These are phyloP conservation scores for Moniliophthora roreri DNA, from an alignment of 1,284 basidiomycete species.

Conservation along the genomic window DNA sequence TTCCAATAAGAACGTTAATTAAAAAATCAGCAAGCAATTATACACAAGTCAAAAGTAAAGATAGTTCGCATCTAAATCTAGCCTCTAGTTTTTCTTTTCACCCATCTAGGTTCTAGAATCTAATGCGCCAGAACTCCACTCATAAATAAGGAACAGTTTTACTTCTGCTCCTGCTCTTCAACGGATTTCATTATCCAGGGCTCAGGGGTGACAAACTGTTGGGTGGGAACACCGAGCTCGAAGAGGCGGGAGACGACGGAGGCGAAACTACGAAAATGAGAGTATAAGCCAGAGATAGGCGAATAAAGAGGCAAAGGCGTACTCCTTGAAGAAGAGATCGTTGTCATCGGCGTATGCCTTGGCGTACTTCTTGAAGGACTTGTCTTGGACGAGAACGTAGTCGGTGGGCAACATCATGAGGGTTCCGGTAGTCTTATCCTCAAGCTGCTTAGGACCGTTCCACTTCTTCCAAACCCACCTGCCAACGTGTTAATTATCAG, in stretches of 20 bases:
- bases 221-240: constrained; percentile 85
- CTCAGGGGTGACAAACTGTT: constrained; percentile 71
- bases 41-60: too few relatives aligned
- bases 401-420: constrained; percentile 98
- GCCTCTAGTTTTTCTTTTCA: too few relatives aligned
- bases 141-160: not conserved
- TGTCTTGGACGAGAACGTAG: constrained; percentile 82
- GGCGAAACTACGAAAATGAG: constrained; percentile 64
- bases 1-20: too few relatives aligned
- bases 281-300: constrained; percentile 1
- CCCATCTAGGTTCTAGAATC: not conserved
- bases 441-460: constrained; percentile 91
- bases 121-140: not conserved
- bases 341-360: constrained; percentile 84
- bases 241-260: constrained; percentile 74
- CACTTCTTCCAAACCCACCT: constrained; percentile 86
- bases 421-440: constrained; percentile 86
- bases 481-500: too few relatives aligned
- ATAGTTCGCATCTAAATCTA: too few relatives aligned
- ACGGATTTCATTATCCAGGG: constrained; percentile 70
- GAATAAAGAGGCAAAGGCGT: constrained; percentile 28
- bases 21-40: too few relatives aligned
- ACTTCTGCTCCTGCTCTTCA: constrained; percentile 50
- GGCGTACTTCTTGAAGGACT: constrained; percentile 84
- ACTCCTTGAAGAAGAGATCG: constrained; percentile 90